Conservation (phyloP, 192 early-diverging fungal species). For the Coemansia sp. region DNA sequence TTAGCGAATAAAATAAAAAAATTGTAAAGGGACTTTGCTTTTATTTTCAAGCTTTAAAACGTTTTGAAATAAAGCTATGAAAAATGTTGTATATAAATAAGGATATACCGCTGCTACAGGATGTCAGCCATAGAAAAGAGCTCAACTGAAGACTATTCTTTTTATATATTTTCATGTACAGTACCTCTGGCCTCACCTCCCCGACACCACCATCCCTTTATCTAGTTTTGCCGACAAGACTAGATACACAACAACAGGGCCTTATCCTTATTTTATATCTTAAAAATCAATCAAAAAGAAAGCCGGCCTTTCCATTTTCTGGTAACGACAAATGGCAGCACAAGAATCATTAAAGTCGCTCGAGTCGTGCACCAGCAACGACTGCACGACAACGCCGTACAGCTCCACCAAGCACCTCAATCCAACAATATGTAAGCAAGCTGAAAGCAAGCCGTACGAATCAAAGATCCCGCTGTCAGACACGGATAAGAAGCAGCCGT, state of each 20-base stretch:
- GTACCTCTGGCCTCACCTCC: background rate
- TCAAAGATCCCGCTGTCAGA: no score
- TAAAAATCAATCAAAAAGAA: no score
- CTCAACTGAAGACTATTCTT: background rate
- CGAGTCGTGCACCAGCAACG: background rate
- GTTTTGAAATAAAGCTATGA: no score
- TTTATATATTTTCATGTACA: background rate
- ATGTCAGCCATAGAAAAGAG: background rate
- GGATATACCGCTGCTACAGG: background rate
- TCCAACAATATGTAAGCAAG: background rate
- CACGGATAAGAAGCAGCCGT: background rate
- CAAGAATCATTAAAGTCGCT: conserved; percentile 1
- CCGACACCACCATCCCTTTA: background rate
- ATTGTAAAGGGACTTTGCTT: background rate
- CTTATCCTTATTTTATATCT: no score
- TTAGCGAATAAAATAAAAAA: background rate
- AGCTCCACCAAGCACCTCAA: background rate
- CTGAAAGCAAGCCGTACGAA: no score
- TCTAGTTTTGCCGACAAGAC: background rate
- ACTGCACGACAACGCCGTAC: background rate
- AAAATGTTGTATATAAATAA: no score
- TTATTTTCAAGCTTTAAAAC: no score
- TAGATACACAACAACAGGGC: no score
- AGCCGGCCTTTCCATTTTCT: no score
- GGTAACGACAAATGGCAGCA: background rate